phyloP scores from a whole-genome alignment of 805 yeast genomes.

The Scheffersomyces coipomensis region DNA sequence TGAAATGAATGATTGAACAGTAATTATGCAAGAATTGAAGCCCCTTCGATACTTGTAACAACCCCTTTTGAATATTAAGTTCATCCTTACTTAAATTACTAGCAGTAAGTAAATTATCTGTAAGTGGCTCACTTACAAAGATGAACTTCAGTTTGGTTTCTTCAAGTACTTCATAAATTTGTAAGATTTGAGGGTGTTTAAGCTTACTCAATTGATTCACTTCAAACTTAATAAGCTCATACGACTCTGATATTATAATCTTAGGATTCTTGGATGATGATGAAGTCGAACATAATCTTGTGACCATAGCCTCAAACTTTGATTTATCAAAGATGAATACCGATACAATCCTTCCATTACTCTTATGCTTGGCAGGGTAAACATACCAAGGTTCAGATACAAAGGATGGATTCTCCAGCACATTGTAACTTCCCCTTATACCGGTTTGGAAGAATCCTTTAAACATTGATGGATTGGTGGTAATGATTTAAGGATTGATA shows the following conservation, averaged over 20 bases:
- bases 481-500: too few relatives aligned
- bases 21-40: conserved; percentile 78
- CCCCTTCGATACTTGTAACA: conserved; percentile 74
- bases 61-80: conserved; percentile 75
- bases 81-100: conserved; percentile 53
- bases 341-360: conserved; percentile 62
- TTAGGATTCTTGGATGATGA: conserved; percentile 43
- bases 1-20: conserved; percentile 73
- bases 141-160: conserved; percentile 74
- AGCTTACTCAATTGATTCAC: conserved; percentile 72
- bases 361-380: conserved; percentile 76
- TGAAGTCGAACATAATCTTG: conserved; percentile 29
- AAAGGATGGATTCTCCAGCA: conserved; percentile 71
- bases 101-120: conserved; percentile 47
- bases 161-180: conserved; percentile 85
- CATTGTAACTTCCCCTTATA: conserved; percentile 63
- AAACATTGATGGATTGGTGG: too few relatives aligned
- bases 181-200: conserved; percentile 85
- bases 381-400: conserved; percentile 80
- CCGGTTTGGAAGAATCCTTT: conserved; percentile 55
- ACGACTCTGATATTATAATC: conserved; percentile 58
- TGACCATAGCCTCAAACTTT: conserved; percentile 58
- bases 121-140: conserved; percentile 83
- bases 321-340: conserved; percentile 87
- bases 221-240: conserved; percentile 63